Base-by-base conservation (phyloP, 345 rosid genomes). In the Sonneratia alba region DNA sequence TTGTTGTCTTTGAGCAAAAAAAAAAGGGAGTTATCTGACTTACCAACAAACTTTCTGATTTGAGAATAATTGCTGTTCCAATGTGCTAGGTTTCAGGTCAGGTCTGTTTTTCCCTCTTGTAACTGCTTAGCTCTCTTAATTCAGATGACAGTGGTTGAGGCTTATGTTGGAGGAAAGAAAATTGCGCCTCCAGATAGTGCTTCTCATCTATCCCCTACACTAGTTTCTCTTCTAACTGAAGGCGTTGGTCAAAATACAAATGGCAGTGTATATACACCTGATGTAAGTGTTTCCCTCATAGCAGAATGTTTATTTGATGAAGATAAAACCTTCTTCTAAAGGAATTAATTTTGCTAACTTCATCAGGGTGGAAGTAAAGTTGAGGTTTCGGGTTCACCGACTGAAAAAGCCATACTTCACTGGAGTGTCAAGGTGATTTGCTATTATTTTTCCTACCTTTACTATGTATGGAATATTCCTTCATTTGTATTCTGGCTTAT, bases 91-190 rank as follows among this genome's bases (percentile, higher is more conserved):
- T 68, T 45, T 9, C 36, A n/a, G 18, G 10, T 34, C 65, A 57
- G 56, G 38, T 16, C 57, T n/a, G 37, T 36, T 40, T 71, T 65
- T 66, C 34, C 4, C 63, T 55, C 34, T 64, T 12, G 24, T 45
- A 7, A 3, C 19, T 42, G 12, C 15, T 3, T 6, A 2, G 24
- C 19, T 24, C 65, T 55, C 42, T n/a, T 22, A 65, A 64, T 37
- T 22, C 77, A 95, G 99, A 95, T 95, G 99, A 89, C 97, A 0
- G 91, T 95, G 43, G 94, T 95, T 62, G 96, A 88, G 84, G 91
- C 84, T 70, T 85, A 78, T 83, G 77, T 80, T 75, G 93, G 96
- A 62, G 86, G 70, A 71, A 81, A 77, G 71, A 89, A 85, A 71
- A 78, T 77, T 70, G 81, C 78, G 76, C 72, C 74, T 80, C 84